Base-by-base conservation (phyloP, 768 basidiomycete species). In the Pleurotus sapidus region DNA sequence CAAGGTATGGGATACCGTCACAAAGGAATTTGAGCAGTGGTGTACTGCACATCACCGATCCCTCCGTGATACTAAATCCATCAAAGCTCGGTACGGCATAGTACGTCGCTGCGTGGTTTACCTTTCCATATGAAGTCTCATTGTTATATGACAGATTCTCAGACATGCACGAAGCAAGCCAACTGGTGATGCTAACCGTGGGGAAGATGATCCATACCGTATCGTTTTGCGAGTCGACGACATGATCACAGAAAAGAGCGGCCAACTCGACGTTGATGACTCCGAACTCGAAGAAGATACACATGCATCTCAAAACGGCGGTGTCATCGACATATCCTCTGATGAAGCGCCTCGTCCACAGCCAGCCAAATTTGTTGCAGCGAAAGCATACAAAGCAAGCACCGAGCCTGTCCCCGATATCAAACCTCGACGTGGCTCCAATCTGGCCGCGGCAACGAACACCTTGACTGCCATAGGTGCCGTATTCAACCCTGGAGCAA, bases 51-150 rank as follows among this genome's bases (percentile, higher is more conserved):
- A 5, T 9, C 42, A 47, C 6, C 46, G n/a, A 18, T 14, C 46
- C 24, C 4, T 46, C n/a, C 59, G 56, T 3, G 43, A 38, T n/a
- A 14, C 47, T n/a, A 64, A 60, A 27, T 61, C 61, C 17, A 60
- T 70, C 30, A 61, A 67, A 49, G 65, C 58, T 1, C 67, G 66
- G 56, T 70, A 58, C 48, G 69, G 67, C 56, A 59, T 60, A 49
- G 68, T 70, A 57, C 15, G 59, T 57, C 20, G 11, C 1, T 18
- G 48, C 11, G 18, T 49, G n/a, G 39, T 42, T 5, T 17, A 54
- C 48, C 39, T 20, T 24, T 34, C 43, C 12, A n/a, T 59, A 54
- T 47, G 23, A n/a, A 45, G 42, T 23, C 20, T 40, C 12, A 49
- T 34, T 61, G 34, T 25, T 40, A 20, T 61, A 57, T 27, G 27